Percentiles rank a stretch among this genome's conserved stretches.
Evolutionary conservation across 1,139 yeast genomes (phyloP).

Genomic region (Yamadazyma kanchanaburiensis): DNA sequence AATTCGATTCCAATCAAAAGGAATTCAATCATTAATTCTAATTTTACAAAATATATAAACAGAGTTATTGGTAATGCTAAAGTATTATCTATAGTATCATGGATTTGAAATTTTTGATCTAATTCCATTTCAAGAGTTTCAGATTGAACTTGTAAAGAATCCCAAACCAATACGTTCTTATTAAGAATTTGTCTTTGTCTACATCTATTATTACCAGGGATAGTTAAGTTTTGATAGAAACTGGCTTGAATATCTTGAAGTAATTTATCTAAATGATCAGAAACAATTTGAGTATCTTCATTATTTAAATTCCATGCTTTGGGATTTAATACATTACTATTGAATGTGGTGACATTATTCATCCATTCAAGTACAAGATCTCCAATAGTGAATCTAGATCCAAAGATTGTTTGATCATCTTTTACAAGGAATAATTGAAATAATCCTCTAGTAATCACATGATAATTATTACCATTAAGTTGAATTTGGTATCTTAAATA

Average conservation of each 20-base stretch:
- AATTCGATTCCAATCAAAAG: conserved; percentile 73
- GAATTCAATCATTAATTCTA: conserved; percentile 69
- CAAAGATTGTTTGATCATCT: conserved; percentile 54
- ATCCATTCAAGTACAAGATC: conserved; percentile 18
- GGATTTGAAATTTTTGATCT: conserved; percentile 26
- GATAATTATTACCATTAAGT: conserved; percentile 24
- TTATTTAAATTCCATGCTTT: conserved; percentile 22
- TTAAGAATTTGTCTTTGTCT: conserved; percentile 73
- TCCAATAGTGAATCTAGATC: conserved; percentile 17
- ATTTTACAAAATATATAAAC: conserved; percentile 64
- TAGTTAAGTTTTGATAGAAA: conserved; percentile 53
- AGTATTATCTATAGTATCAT: conserved; percentile 26
- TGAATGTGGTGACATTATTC: conserved; percentile 24
- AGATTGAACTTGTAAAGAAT: conserved; percentile 69
- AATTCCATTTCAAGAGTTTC: conserved; percentile 51
- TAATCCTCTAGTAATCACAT: conserved; percentile 58
- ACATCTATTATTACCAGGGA: conserved; percentile 70
- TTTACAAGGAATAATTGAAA: conserved; percentile 59
- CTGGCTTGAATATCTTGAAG: conserved; percentile 42
- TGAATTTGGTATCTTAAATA: conserved; percentile 33
- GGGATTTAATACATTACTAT: conserved; percentile 20
- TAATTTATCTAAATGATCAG: conserved; percentile 12
- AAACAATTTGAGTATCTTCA: conserved; percentile 10
- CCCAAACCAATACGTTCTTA: conserved; percentile 63
- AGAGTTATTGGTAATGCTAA: conserved; percentile 56